Conservation (phyloP, 2,329 filamentous ascomycete species). For the Arthrobotrys sphaeroides region DNA sequence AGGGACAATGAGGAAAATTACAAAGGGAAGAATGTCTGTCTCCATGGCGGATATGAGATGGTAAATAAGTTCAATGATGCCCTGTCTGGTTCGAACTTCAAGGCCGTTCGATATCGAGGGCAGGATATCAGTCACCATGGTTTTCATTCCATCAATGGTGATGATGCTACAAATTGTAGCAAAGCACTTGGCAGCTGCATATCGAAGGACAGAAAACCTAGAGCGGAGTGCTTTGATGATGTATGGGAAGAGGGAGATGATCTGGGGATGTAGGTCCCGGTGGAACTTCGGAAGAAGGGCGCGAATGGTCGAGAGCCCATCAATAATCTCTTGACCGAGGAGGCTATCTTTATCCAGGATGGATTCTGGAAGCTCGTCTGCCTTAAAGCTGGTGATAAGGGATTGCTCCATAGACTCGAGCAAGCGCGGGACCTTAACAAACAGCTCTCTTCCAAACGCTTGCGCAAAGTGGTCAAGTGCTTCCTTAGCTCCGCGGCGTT, state of each 20-base stretch:
- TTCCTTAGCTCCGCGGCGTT: conserved; percentile 90
- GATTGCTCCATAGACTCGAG: conserved; percentile 82
- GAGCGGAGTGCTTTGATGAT: conserved; percentile 89
- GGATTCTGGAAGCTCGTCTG: conserved; percentile 73
- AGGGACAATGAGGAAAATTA: conserved; percentile 97
- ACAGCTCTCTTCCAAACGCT: conserved; percentile 79
- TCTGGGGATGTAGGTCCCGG: conserved; percentile 76
- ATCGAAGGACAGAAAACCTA: conserved; percentile 88
- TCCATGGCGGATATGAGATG: conserved; percentile 99
- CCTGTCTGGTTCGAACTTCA: conserved; percentile 88
- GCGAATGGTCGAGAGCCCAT: conserved; percentile 90
- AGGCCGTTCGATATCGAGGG: conserved; percentile 90
- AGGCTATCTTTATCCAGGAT: conserved; percentile 77
- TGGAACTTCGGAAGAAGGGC: conserved; percentile 93
- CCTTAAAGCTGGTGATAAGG: conserved; percentile 75
- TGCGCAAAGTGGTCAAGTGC: conserved; percentile 85
- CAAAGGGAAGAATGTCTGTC: conserved; percentile 92
- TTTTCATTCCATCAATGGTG: conserved; percentile 92
- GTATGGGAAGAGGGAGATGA: conserved; percentile 83
- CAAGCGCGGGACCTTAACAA: conserved; percentile 85
- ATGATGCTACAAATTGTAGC: conserved; percentile 98
- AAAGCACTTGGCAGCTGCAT: conserved; percentile 96
- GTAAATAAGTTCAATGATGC: conserved; percentile 93
- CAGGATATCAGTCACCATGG: conserved; percentile 89
- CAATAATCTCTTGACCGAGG: conserved; percentile 90